phyloP scores from a whole-genome alignment of 2,329 filamentous ascomycete genomes.

The Beauveria rudraprayagi region DNA sequence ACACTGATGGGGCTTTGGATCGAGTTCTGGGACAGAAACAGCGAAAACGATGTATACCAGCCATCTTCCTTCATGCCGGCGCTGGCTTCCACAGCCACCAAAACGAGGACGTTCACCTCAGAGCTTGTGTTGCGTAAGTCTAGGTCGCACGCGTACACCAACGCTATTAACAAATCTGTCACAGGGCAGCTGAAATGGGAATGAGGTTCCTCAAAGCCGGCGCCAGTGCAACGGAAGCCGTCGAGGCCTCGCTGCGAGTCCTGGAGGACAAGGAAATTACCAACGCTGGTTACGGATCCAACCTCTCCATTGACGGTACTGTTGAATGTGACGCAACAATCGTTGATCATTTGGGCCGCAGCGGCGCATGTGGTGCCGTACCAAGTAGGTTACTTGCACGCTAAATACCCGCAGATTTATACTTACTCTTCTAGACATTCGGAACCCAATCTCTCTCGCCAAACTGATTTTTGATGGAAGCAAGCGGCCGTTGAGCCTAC shows the following conservation, averaged over 20 bases:
- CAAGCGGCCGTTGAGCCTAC: slow-evolving; percentile 67
- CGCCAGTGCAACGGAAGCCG: slow-evolving; percentile 74
- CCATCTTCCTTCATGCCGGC: slow-evolving; percentile 92
- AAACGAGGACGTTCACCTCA: slow-evolving; percentile 78
- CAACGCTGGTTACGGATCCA: slow-evolving; percentile 93
- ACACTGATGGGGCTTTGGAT: slow-evolving; percentile 35
- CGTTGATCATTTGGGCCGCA: slow-evolving; percentile 83
- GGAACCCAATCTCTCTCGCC: slow-evolving; percentile 84
- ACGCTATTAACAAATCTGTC: slow-evolving; percentile 9
- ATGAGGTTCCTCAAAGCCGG: slow-evolving; percentile 77
- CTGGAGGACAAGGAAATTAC: slow-evolving; percentile 94
- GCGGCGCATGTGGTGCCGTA: slow-evolving; percentile 87
- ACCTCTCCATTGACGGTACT: slow-evolving; percentile 78
- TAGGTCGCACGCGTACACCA: neutral
- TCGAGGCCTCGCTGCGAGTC: slow-evolving; percentile 79
- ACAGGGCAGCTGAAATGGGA: slow-evolving; percentile 70
- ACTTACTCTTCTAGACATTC: slow-evolving; percentile 56
- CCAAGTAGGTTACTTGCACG: slow-evolving; percentile 54
- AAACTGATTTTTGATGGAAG: slow-evolving; percentile 74
- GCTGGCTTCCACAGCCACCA: slow-evolving; percentile 86
- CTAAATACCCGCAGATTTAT: slow-evolving; percentile 3
- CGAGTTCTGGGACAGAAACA: slow-evolving; percentile 29
- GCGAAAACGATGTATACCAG: slow-evolving; percentile 40
- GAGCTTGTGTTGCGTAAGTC: slow-evolving; percentile 79
- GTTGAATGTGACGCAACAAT: slow-evolving; percentile 95